Percentiles rank a stretch among this genome's conserved stretches.
These are phyloP conservation scores for Parsonsia alboflavescens DNA, from an alignment of 257 asterid species.

Conservation along the genomic window DNA sequence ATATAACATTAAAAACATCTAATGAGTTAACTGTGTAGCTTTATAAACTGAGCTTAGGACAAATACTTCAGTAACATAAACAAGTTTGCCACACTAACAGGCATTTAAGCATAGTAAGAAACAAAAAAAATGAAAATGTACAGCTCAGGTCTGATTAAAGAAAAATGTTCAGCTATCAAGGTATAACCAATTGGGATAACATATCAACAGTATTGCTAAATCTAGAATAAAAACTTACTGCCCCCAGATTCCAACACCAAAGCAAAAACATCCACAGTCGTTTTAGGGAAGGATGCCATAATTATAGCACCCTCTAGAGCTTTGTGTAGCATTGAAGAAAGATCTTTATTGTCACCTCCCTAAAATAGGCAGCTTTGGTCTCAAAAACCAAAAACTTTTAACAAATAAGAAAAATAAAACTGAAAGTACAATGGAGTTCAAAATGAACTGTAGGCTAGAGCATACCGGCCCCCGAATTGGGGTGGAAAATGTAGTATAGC, in stretches of 20 bases:
- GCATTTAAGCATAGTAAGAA: background rate
- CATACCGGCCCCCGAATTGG: conserved; percentile 71
- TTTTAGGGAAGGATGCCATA: conserved; percentile 88
- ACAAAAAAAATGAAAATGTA: background rate
- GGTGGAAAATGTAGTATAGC: conserved; percentile 75
- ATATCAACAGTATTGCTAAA: background rate
- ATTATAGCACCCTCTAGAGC: conserved; percentile 92
- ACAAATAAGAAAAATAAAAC: conserved; percentile 4
- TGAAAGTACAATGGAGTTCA: conserved; percentile 6
- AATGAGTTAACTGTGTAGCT: background rate
- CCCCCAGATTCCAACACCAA: conserved; percentile 99
- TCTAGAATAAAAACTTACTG: conserved; percentile 47
- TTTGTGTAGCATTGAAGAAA: conserved; percentile 84
- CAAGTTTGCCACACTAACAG: background rate
- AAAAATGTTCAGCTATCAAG: background rate
- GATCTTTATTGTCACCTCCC: conserved; percentile 74
- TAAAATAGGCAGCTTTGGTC: conserved; percentile 24
- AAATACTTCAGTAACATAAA: background rate
- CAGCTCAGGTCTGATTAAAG: background rate
- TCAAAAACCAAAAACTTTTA: conserved; percentile 14
- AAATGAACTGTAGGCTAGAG: conserved; percentile 2
- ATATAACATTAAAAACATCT: background rate
- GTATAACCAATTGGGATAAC: background rate
- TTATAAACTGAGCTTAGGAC: background rate
- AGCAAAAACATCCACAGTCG: conserved; percentile 96